Evolutionary conservation across 2,329 filamentous ascomycete genomes (phyloP).

Genomic region (Leptographium radiaticola): DNA sequence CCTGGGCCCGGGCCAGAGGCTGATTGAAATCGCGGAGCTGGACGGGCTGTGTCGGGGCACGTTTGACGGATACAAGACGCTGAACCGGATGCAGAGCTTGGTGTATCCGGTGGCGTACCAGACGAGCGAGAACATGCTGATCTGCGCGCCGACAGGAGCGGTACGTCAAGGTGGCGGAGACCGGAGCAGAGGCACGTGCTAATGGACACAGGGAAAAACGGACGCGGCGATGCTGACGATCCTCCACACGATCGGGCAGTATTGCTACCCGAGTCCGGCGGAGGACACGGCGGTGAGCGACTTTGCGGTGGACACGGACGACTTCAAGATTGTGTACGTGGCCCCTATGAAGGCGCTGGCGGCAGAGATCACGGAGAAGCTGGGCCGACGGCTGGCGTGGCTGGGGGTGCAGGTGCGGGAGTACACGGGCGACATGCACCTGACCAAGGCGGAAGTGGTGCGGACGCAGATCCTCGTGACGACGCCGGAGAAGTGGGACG

Average conservation of each 20-base stretch:
- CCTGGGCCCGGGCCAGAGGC: conserved; percentile 56
- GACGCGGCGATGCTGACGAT: conserved; percentile 97
- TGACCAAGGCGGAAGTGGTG: conserved; percentile 91
- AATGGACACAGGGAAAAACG: conserved; percentile 60
- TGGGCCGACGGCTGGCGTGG: conserved; percentile 86
- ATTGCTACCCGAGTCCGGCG: conserved; percentile 65
- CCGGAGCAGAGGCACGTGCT: no score
- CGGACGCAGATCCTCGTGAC: conserved; percentile 97
- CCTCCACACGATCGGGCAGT: conserved; percentile 78
- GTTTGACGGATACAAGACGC: conserved; percentile 81
- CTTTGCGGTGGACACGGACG: conserved; percentile 69
- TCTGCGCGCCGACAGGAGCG: conserved; percentile 93
- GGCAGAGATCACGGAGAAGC: conserved; percentile 89
- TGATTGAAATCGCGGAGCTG: conserved; percentile 68
- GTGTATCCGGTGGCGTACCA: conserved; percentile 92
- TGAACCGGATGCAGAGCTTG: conserved; percentile 97
- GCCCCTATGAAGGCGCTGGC: conserved; percentile 98
- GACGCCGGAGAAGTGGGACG: conserved; percentile 98
- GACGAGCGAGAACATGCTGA: conserved; percentile 96
- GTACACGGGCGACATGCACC: conserved; percentile 95
- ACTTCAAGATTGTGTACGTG: conserved; percentile 98
- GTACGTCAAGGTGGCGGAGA: conserved; percentile 26
- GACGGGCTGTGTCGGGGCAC: conserved; percentile 85
- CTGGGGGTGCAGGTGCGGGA: conserved; percentile 85
- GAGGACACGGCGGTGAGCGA: conserved; percentile 61